These are phyloP conservation scores for Marasmius fiardii DNA, from an alignment of 1,284 basidiomycete species.

Conservation along the genomic window DNA sequence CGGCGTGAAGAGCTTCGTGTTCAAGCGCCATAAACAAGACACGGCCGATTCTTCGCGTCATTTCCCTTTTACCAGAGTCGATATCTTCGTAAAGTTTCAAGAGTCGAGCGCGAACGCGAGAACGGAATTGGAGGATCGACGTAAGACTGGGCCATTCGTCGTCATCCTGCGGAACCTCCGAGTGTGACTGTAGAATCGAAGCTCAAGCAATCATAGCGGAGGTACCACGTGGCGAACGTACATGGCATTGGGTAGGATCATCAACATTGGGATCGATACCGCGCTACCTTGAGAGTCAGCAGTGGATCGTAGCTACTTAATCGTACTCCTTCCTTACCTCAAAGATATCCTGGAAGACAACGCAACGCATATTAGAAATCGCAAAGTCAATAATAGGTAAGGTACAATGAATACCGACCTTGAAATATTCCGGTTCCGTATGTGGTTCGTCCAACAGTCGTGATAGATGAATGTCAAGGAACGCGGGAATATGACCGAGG, in stretches of 20 bases:
- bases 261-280: conserved; percentile 96
- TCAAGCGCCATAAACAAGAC: conserved; percentile 89
- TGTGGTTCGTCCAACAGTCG: conserved; percentile 72
- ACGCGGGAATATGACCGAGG: conserved; percentile 85
- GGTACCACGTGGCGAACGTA: conserved; percentile 32
- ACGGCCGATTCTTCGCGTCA: conserved; percentile 72
- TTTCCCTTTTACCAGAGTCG: conserved; percentile 47
- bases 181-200: conserved; percentile 64
- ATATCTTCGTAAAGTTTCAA: conserved; percentile 72
- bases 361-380: conserved; percentile 10
- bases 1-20: conserved; percentile 84
- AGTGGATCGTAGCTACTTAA: neutral
- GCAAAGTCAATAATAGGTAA: neutral
- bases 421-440: conserved; percentile 81
- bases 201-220: conserved; percentile 1
- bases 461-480: conserved; percentile 91
- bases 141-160: conserved; percentile 85
- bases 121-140: conserved; percentile 77
- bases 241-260: conserved; percentile 82
- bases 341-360: conserved; percentile 61
- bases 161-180: conserved; percentile 76
- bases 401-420: conserved; percentile 38
- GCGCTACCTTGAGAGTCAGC: conserved; percentile 48
- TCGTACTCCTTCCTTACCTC: conserved; percentile 46
- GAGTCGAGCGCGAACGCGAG: conserved; percentile 72